Conservation (phyloP, 2,329 filamentous ascomycete genomes). For the Pestalotiopsis fici region DNA sequence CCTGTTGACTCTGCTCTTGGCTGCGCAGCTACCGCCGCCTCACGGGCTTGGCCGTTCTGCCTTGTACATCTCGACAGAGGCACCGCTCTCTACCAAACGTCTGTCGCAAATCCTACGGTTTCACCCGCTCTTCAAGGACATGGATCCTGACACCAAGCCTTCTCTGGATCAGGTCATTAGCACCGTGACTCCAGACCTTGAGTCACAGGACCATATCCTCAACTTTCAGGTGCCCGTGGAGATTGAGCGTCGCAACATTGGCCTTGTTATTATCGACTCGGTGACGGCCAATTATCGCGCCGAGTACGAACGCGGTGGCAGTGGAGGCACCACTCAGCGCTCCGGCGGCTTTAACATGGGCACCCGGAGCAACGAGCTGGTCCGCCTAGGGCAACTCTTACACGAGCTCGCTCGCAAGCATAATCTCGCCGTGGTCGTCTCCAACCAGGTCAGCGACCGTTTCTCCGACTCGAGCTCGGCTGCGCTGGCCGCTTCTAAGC, state of each 20-base stretch:
- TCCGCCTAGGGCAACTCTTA: constrained; percentile 74
- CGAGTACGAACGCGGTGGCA: constrained; percentile 69
- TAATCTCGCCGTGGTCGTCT: constrained; percentile 82
- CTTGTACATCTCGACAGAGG: constrained; percentile 93
- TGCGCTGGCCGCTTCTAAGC: constrained; percentile 17
- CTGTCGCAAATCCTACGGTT: constrained; percentile 75
- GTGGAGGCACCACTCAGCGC: constrained; percentile 25
- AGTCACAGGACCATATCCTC: constrained; percentile 93
- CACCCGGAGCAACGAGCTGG: constrained; percentile 73
- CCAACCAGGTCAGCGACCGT: constrained; percentile 93
- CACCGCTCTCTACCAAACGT: constrained; percentile 77
- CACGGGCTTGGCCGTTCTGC: constrained; percentile 71
- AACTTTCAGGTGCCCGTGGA: constrained; percentile 90
- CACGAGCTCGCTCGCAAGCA: constrained; percentile 74
- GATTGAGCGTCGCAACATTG: constrained; percentile 72
- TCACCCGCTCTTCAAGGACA: constrained; percentile 59
- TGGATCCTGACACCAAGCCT: constrained; percentile 39
- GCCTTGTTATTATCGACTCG: constrained; percentile 85
- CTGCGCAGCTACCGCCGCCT: constrained; percentile 78
- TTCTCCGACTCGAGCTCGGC: constrained; percentile 45
- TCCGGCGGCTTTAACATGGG: constrained; percentile 63
- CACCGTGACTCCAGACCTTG: constrained; percentile 84
- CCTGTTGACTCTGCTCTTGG: constrained; percentile 79
- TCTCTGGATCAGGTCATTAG: constrained; percentile 77
- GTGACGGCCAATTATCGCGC: constrained; percentile 95